These are phyloP conservation scores for Helminthosporium solani DNA, from an alignment of 2,329 filamentous ascomycete species.

Conservation along the genomic window DNA sequence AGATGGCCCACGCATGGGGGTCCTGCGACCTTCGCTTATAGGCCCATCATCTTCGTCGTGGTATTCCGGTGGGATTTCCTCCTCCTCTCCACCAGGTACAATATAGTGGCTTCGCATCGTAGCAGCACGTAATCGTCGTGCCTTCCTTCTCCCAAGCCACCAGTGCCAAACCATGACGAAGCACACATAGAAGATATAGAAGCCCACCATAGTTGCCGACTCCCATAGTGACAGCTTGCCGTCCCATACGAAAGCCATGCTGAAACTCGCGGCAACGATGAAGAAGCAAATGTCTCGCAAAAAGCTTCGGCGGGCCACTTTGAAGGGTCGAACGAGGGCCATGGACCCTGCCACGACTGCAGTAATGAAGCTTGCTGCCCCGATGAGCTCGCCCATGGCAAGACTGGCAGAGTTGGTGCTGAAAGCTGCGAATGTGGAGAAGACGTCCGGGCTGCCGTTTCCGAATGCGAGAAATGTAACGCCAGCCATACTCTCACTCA, in stretches of 20 bases:
- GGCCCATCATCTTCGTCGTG: conserved; percentile 58
- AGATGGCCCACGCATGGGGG: conserved; percentile 52
- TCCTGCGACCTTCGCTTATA: conserved; percentile 31
- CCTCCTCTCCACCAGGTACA: conserved; percentile 59
- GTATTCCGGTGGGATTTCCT: conserved; percentile 56
- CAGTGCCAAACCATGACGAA: conserved; percentile 93
- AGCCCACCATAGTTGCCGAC: conserved; percentile 83
- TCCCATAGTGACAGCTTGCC: conserved; percentile 86
- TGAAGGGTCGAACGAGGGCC: conserved; percentile 94
- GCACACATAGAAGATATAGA: conserved; percentile 86
- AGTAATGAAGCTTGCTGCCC: conserved; percentile 93
- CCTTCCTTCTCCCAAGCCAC: conserved; percentile 67
- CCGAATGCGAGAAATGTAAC: conserved; percentile 97
- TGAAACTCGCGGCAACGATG: conserved; percentile 80
- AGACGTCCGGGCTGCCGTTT: conserved; percentile 96
- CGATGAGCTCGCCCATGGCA: conserved; percentile 91
- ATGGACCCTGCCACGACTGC: conserved; percentile 95
- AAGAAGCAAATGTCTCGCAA: conserved; percentile 92
- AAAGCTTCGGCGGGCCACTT: conserved; percentile 85
- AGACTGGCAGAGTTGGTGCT: conserved; percentile 94
- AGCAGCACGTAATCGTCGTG: conserved; percentile 64
- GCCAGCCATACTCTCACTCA: conserved; percentile 94
- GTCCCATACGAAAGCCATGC: conserved; percentile 83
- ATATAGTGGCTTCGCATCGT: conserved; percentile 75
- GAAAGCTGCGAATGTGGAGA: conserved; percentile 98